Evolutionary conservation across 129 eudicot genomes (phyloP).

Genomic region (Mikania micrantha): DNA sequence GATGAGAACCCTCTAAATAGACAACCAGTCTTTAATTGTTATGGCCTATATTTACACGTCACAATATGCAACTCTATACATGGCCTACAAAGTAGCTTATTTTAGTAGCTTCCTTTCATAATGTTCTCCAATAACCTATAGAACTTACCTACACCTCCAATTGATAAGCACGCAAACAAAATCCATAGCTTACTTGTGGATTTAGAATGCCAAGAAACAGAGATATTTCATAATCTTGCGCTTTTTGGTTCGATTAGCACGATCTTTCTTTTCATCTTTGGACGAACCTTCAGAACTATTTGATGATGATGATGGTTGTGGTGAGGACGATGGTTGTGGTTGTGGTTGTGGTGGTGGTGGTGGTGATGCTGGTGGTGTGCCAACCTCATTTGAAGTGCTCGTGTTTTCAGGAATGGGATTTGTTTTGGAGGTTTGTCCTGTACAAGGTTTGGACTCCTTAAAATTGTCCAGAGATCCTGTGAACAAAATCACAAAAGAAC

Average conservation of each 20-base stretch:
- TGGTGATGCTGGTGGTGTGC: not conserved
- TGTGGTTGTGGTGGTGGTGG: not conserved
- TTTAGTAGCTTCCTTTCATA: not conserved
- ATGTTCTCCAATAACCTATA: not conserved
- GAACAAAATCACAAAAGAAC: not conserved
- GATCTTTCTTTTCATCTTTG: slow-evolving; percentile 30
- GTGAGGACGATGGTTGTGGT: not conserved
- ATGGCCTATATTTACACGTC: slow-evolving; percentile 2
- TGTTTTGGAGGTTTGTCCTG: slow-evolving; percentile 21
- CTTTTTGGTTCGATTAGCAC: slow-evolving; percentile 31
- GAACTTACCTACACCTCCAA: not conserved
- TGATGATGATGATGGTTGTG: slow-evolving; percentile 14
- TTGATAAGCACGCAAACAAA: slow-evolving; percentile 8
- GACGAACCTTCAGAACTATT: slow-evolving; percentile 15
- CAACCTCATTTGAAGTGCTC: slow-evolving; percentile 13
- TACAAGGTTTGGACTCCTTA: slow-evolving; percentile 10
- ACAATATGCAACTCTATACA: no score
- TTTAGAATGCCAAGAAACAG: slow-evolving; percentile 49
- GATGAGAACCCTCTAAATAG: slow-evolving; percentile 6
- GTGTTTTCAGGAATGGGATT: not conserved
- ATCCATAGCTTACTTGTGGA: not conserved
- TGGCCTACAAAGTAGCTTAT: slow-evolving; percentile 7
- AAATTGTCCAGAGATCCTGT: slow-evolving; percentile 27
- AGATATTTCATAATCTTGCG: slow-evolving; percentile 44
- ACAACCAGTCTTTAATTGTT: slow-evolving; percentile 3